Conservation (phyloP, 345 rosid species). For the Arabidopsis arenosa region DNA sequence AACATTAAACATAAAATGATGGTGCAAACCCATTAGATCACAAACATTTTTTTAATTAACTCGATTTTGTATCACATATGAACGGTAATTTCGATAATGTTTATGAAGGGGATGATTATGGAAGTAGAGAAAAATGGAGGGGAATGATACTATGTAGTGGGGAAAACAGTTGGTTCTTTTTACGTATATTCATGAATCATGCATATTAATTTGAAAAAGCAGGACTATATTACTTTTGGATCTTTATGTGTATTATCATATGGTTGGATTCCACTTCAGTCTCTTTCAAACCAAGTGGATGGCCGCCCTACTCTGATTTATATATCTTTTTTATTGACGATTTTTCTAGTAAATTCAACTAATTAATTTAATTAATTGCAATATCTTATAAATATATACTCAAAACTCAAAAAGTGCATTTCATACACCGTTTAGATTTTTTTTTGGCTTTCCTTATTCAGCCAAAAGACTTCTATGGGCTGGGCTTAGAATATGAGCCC, state of each 20-base stretch:
- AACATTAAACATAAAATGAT: no score
- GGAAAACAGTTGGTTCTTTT: neutral
- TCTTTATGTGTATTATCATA: slow-evolving; percentile 21
- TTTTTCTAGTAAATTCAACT: neutral
- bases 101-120: neutral
- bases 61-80: neutral
- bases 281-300: slow-evolving; percentile 55
- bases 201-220: slow-evolving; percentile 3
- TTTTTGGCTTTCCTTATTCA: neutral
- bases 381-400: slow-evolving; percentile 3
- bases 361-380: neutral
- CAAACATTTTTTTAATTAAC: slow-evolving; percentile 1
- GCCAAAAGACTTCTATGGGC: slow-evolving; percentile 7
- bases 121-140: neutral
- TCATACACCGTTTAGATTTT: neutral
- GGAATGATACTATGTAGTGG: neutral
- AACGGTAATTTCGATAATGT: neutral
- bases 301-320: slow-evolving; percentile 27
- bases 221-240: slow-evolving; percentile 7
- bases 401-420: neutral
- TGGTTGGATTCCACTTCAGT: slow-evolving; percentile 63
- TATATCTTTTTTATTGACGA: neutral
- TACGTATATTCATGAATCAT: slow-evolving; percentile 36
- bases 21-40: neutral
- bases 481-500: slow-evolving; percentile 4